Base-by-base conservation (phyloP, 2,329 filamentous ascomycete genomes). In the Cercospora nicotianae region DNA sequence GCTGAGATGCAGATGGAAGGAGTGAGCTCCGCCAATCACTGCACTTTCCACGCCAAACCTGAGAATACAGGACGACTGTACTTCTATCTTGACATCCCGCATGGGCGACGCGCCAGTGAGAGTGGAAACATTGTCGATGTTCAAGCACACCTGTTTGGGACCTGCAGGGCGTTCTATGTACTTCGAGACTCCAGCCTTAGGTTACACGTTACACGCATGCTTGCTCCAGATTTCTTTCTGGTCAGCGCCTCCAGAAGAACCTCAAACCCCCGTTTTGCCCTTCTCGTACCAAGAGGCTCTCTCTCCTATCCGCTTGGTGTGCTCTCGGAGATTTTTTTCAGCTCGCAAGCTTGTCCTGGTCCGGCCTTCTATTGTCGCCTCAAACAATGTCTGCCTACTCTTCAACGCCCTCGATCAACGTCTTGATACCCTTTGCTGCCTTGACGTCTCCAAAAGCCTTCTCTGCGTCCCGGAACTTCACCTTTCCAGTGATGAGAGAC, bases 381-480 rank as follows among this genome's bases (percentile, higher is more conserved):
- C 53, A 10, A 30, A 28, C 53, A 28, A n/a, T 5, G 3, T 57
- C 55, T 58, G 55, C 55, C 55, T 62, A 68, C 48, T 75, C 74
- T 33, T 72, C 71, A 16, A 72, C 69, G 7, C 75, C 75, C 65
- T 75, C 69, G 48, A 85, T 85, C 68, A 90, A 85, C 79, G 77
- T 85, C 85, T 88, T 86, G 68, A 93, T 90, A 55, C 91, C 88
- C 82, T 95, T 90, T 2, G 93, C 94, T 73, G 87, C 87, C 84
- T 93, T 93, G 48, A 96, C 93, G 81, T 93, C 91, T 76, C 89
- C 86, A 77, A 97, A 97, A 0, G 94, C 94, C 76, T 90, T 84
- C 82, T 96, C 93, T 0, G 94, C 94, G 70, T 95, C 85, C 72
- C 87, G 83, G 77, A 98, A 98, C 60, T 86, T 84, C 62, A 97